Base-by-base conservation (phyloP, 495 filamentous ascomycete genomes). In the Aspergillus sparsus region DNA sequence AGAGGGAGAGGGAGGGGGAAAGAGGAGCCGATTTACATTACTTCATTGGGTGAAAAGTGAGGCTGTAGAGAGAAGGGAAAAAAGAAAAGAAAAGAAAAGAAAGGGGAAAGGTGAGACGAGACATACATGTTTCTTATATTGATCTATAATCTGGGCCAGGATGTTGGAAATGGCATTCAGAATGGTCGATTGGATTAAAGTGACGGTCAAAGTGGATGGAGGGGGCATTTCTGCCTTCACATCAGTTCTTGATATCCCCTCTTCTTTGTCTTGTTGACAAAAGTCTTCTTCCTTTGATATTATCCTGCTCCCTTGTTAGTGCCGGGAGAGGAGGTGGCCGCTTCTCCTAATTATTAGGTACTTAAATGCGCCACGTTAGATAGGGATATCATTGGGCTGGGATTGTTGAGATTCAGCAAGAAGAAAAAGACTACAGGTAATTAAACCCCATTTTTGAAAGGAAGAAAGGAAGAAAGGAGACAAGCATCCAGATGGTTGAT, bases 141-240 rank as follows among this genome's bases (percentile, higher is more conserved):
- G 82, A 41, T 87, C 82, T 58, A 97, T 85, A 42, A 78, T 71
- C 69, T 97, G 93, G 3, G 92, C 94, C 31, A 96, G 70, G 61
- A 97, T 61, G 64, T 95, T 96, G 59, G 92, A 93, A 5, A 89
- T 77, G 59, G 83, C 83, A 45, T 83, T 87, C 6, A 98, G 80
- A 50, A 90, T 58, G 13, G 84, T 83, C 12, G 89, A 81, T 70
- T 93, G 89, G 21, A 92, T 69, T 6, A 91, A 87, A 11, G 87
- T 86, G 32, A 67, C 77, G 21, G 86, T 75, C 45, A 93, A 77
- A 0, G 88, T 80, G 8, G 88, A 77, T 45, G 66, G 21, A 27
- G 21, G 64, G 49, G 56, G 65, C 65, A 67, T 66, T 21, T 47
- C 44, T 41, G 37, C 37, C 32, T n/a, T 62, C 18, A 55, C 57